Conservation (phyloP, 1,284 basidiomycete genomes). For the Farysia itapuensis region DNA sequence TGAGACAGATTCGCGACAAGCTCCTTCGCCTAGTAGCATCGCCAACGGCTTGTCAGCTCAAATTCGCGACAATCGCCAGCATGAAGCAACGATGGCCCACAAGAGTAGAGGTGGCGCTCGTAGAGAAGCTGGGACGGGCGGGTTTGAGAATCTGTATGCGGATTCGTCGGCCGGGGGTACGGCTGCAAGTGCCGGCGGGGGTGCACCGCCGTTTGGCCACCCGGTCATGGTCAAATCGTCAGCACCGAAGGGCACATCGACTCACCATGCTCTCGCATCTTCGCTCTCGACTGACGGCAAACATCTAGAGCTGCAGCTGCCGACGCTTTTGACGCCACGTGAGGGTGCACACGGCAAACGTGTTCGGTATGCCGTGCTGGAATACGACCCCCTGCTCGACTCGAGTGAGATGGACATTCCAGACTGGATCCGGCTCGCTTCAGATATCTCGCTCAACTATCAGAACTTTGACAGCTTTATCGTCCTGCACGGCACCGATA, state of each 20-base stretch:
- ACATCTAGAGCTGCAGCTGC: conserved; percentile 42
- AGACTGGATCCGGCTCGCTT: conserved; percentile 87
- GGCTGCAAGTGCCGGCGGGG: background rate
- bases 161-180: background rate
- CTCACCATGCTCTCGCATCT: conserved; percentile 33
- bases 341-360: conserved; percentile 28
- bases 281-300: conserved; percentile 30
- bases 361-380: conserved; percentile 47
- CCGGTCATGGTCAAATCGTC: conserved; percentile 37
- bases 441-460: conserved; percentile 88
- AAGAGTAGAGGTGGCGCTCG: conserved; percentile 3
- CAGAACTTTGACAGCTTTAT: conserved; percentile 82
- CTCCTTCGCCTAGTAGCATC: background rate
- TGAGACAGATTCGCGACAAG: background rate
- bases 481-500: conserved; percentile 73
- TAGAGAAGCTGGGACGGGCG: conserved; percentile 4
- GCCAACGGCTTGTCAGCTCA: conserved; percentile 5
- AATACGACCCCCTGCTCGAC: conserved; percentile 68
- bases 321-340: conserved; percentile 48
- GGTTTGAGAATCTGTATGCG: conserved; percentile 13
- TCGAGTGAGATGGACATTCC: conserved; percentile 73
- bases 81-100: background rate
- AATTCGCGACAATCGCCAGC: conserved; percentile 8
- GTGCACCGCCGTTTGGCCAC: conserved; percentile 31
- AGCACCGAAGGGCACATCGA: conserved; percentile 42